These are phyloP conservation scores for Truncatella angustata DNA, from an alignment of 2,329 filamentous ascomycete species.

Conservation along the genomic window DNA sequence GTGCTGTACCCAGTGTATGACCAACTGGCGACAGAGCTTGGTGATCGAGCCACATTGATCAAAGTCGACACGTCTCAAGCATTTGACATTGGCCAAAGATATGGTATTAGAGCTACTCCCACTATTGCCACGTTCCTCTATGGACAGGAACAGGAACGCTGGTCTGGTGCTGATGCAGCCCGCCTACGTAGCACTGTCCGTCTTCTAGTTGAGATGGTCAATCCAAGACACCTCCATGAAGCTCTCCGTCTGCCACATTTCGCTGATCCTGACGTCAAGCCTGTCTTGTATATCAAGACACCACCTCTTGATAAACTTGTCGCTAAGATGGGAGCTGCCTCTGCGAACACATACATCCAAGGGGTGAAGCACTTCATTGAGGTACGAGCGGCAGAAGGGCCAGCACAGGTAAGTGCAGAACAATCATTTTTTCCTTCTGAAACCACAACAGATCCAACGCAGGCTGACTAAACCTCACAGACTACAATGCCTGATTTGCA, in stretches of 20 bases:
- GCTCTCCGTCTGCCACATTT: conserved; percentile 69
- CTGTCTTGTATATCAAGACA: conserved; percentile 72
- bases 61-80: conserved; percentile 77
- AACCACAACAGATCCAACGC: not conserved
- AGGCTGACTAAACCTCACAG: not conserved
- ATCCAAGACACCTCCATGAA: conserved; percentile 73
- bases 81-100: conserved; percentile 62
- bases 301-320: conserved; percentile 82
- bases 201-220: conserved; percentile 71
- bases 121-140: conserved; percentile 85
- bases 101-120: conserved; percentile 73
- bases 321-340: conserved; percentile 63
- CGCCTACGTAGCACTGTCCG: conserved; percentile 70
- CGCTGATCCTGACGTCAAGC: conserved; percentile 59
- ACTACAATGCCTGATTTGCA: conserved; percentile 68
- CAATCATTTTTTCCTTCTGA: not conserved
- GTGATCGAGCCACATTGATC: conserved; percentile 67
- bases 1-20: conserved; percentile 79
- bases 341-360: conserved; percentile 59
- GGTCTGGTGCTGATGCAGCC: conserved; percentile 72
- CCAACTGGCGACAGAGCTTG: conserved; percentile 71
- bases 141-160: conserved; percentile 73
- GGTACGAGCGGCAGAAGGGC: conserved; percentile 52
- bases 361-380: conserved; percentile 72
- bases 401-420: conserved; percentile 52